These are phyloP conservation scores for Lentinula guzmanii DNA, from an alignment of 768 basidiomycete species.

Conservation along the genomic window DNA sequence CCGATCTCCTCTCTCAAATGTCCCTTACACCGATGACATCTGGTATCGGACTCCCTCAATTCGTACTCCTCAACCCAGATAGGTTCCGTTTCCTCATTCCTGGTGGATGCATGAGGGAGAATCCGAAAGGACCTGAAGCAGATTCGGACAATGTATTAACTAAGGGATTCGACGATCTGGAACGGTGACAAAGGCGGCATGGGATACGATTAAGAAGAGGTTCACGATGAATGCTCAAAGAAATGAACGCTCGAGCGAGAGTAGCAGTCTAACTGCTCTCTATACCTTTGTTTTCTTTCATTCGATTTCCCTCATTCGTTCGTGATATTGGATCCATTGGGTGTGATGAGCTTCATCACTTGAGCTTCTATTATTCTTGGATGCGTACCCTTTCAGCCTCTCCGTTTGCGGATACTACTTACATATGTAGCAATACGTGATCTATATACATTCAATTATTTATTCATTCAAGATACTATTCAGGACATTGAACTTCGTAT, in stretches of 20 bases:
- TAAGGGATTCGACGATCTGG: conserved; percentile 1
- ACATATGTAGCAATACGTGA: background rate
- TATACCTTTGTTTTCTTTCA: no score
- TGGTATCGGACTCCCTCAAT: conserved; percentile 47
- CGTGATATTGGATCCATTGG: no score
- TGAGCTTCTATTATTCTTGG: background rate
- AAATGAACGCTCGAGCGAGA: background rate
- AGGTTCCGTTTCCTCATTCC: conserved; percentile 49
- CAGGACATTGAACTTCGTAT: no score
- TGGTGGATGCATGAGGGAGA: conserved; percentile 42
- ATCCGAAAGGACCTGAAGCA: background rate
- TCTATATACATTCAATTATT: background rate
- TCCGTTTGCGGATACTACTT: background rate
- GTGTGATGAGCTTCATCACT: background rate
- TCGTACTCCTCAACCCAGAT: conserved; percentile 43
- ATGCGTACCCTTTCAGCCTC: background rate
- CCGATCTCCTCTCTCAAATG: conserved; percentile 47
- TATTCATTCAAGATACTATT: background rate
- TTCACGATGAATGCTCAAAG: background rate
- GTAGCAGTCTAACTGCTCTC: no score
- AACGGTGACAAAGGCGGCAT: background rate
- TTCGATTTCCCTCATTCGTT: no score
- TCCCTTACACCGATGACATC: conserved; percentile 46
- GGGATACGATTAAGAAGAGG: background rate
- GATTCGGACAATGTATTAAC: background rate